Conservation (phyloP, 2,329 filamentous ascomycete genomes). For the Dothistroma pini region DNA sequence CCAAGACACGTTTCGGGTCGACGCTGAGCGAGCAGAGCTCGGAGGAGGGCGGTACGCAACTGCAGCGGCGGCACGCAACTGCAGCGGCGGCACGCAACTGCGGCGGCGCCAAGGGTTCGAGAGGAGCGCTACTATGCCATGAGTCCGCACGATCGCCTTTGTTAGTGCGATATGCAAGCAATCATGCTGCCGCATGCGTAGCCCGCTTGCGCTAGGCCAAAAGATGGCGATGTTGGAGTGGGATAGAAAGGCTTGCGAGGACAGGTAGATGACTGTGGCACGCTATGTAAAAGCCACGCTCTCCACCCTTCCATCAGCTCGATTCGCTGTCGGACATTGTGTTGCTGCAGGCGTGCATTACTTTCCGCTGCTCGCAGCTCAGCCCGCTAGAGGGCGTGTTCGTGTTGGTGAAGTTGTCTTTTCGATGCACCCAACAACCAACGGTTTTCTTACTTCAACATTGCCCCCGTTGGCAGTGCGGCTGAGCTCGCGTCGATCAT, state of each 20-base stretch:
- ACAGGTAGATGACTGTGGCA: slow-evolving; percentile 8
- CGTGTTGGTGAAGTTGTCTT: background rate
- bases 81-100: background rate
- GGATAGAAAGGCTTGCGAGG: slow-evolving; percentile 9
- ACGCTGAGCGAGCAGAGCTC: background rate
- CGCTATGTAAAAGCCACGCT: slow-evolving; percentile 14
- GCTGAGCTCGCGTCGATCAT: slow-evolving; percentile 12
- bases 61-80: background rate
- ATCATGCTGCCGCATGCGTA: slow-evolving; percentile 19
- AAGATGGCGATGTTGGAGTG: slow-evolving; percentile 15
- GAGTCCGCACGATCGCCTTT: slow-evolving; percentile 16
- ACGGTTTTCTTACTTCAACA: slow-evolving; percentile 3
- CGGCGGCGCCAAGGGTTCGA: background rate
- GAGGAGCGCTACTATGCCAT: slow-evolving; percentile 10
- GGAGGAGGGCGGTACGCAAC: background rate
- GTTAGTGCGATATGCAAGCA: slow-evolving; percentile 21
- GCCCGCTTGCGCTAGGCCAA: slow-evolving; percentile 15
- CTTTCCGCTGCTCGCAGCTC: slow-evolving; percentile 9
- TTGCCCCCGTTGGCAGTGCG: background rate
- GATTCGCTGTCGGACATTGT: slow-evolving; percentile 17
- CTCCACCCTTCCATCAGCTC: slow-evolving; percentile 12
- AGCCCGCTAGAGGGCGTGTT: slow-evolving; percentile 9
- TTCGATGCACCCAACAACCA: background rate
- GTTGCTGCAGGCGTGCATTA: slow-evolving; percentile 16
- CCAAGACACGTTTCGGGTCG: background rate